These are phyloP conservation scores for Quercus aquifolioides DNA, from an alignment of 306 rosid genomes.

Conservation along the genomic window DNA sequence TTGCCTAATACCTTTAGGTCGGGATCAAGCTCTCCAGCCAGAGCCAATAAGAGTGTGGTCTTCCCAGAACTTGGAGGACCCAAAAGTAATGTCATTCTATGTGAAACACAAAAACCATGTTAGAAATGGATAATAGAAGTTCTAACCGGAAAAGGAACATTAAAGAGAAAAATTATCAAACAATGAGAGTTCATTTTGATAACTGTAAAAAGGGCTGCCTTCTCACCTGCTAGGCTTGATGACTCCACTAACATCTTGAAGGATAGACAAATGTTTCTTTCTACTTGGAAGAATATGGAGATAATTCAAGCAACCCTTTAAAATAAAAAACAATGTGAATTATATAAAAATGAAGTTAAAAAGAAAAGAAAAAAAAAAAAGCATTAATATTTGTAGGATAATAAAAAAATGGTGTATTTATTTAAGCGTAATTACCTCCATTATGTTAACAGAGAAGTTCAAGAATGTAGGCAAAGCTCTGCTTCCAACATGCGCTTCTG, in stretches of 20 bases:
- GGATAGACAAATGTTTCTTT: slow-evolving; percentile 43
- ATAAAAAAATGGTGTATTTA: neutral
- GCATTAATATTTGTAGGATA: neutral
- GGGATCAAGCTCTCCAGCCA: slow-evolving; percentile 70
- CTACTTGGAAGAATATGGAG: slow-evolving; percentile 33
- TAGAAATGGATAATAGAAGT: neutral
- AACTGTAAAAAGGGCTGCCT: neutral
- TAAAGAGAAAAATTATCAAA: neutral
- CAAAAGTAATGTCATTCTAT: slow-evolving; percentile 67
- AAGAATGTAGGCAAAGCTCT: slow-evolving; percentile 56
- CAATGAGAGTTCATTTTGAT: neutral
- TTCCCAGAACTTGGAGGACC: slow-evolving; percentile 92
- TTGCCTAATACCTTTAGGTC: slow-evolving; percentile 45
- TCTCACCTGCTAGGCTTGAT: slow-evolving; percentile 64
- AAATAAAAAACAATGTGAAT: neutral
- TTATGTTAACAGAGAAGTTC: slow-evolving; percentile 37
- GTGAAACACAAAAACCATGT: slow-evolving; percentile 1
- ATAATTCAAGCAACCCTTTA: slow-evolving; percentile 29
- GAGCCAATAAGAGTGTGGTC: slow-evolving; percentile 66
- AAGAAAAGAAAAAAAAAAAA: neutral
- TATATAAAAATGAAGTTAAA: slow-evolving; percentile 1
- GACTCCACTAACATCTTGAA: slow-evolving; percentile 66
- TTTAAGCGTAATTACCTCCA: slow-evolving; percentile 28
- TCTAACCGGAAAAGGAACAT: neutral
- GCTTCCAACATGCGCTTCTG: slow-evolving; percentile 61